Evolutionary conservation across 169 alveolate genomes (phyloP).

Genomic region (Plasmodium sp.): DNA sequence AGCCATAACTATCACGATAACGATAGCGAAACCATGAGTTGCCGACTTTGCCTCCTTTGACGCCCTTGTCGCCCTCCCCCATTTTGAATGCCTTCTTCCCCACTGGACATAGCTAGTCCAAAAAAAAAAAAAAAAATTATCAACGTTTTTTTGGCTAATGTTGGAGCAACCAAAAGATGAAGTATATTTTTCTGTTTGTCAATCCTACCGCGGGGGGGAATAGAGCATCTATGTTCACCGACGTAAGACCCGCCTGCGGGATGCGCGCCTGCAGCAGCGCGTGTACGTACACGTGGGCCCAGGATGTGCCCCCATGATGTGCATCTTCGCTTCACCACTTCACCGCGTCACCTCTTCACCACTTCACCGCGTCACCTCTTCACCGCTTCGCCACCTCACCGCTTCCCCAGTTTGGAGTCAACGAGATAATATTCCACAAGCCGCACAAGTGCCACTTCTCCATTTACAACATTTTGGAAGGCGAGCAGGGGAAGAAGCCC

Average conservation of each 20-base stretch:
- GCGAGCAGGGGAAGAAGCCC: constrained; percentile 86
- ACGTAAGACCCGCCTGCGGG: constrained; percentile 74
- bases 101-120: neutral
- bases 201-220: constrained; percentile 91
- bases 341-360: neutral
- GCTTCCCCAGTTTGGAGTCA: constrained; percentile 42
- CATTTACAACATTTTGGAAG: constrained; percentile 83
- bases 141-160: constrained; percentile 14
- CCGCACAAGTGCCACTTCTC: constrained; percentile 54
- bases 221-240: constrained; percentile 85
- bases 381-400: constrained; percentile 53
- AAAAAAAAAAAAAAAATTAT: constrained; percentile 1
- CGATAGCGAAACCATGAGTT: neutral
- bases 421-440: constrained; percentile 48
- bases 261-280: neutral
- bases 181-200: constrained; percentile 80
- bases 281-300: neutral
- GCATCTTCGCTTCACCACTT: too few relatives aligned
- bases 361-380: constrained; percentile 54
- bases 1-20: too few relatives aligned
- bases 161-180: constrained; percentile 35
- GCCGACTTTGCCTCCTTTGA: neutral
- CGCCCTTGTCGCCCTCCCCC: neutral
- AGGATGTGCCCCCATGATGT: neutral
- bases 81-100: neutral